Evolutionary conservation across 2,329 filamentous ascomycete genomes (phyloP).

Genomic region (Colletotrichum orchidophilum): DNA sequence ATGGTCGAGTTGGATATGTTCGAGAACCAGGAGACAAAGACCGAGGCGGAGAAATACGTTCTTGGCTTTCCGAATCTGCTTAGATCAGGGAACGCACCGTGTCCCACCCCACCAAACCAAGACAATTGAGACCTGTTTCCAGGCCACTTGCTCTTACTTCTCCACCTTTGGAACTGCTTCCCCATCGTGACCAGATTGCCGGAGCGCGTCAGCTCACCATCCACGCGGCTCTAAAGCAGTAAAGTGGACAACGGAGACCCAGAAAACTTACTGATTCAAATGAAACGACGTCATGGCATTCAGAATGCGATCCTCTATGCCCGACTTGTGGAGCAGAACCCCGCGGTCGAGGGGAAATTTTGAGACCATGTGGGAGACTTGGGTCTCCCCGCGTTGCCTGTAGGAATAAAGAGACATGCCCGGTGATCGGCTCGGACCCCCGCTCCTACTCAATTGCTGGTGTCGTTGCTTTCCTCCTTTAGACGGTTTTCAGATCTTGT

Average conservation of each 20-base stretch:
- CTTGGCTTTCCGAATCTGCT: background rate
- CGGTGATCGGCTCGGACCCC: background rate
- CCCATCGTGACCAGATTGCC: background rate
- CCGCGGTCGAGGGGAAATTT: constrained; percentile 5
- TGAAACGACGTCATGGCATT: constrained; percentile 13
- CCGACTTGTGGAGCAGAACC: constrained; percentile 15
- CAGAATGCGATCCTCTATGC: background rate
- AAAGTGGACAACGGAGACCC: background rate
- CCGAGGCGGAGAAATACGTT: constrained; percentile 11
- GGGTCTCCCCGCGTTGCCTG: constrained; percentile 3
- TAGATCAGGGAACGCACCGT: background rate
- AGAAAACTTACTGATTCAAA: background rate
- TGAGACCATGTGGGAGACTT: background rate
- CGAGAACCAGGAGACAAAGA: background rate
- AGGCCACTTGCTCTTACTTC: constrained; percentile 14
- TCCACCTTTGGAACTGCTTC: constrained; percentile 12
- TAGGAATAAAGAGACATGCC: constrained; percentile 7
- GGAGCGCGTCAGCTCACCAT: background rate
- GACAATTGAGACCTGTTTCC: background rate
- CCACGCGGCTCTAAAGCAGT: constrained; percentile 1
- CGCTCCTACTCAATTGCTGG: background rate
- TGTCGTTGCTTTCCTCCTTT: background rate
- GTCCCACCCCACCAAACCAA: background rate
- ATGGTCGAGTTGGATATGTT: background rate
- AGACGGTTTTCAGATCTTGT: background rate